Base-by-base conservation (phyloP, 2,329 filamentous ascomycete species). In the Lachnellula arida region DNA sequence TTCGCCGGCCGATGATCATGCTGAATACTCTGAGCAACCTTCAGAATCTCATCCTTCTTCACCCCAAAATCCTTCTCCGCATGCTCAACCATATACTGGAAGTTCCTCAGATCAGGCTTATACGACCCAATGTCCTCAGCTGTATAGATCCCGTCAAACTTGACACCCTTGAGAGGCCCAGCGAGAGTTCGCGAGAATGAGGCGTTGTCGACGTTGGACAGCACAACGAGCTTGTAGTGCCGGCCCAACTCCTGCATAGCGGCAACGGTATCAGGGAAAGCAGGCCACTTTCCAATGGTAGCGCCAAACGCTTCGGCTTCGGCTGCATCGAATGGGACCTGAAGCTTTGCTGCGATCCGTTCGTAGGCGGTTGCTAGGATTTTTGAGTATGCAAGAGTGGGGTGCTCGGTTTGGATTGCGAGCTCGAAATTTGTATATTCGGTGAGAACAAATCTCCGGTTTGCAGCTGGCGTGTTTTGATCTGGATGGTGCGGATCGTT, bases 101-200 rank as follows among this genome's bases (percentile, higher is more conserved):
- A 91, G 60, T 90, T 89, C 51, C 74, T 72, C 32, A 74, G 65
- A 61, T 84, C 77, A 0, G 88, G 88, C 72, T 91, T 91, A 67
- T 90, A 91, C 14, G 77, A 80, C 0, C 87, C 86, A 28, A 91
- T 80, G 42, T 89, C 84, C 67, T 90, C 76, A 0, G 87, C 88
- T 0, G 86, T 89, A 65, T 86, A 79, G 39, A 88, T 72, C 3
- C 79, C 75, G 63, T 87, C 84, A 64, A 89, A 78, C 1, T 74
- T 62, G 23, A 79, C 73, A 1, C 75, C 76, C 39, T 75, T 63
- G 1, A 86, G 68, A 0, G 79, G 76, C 0, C 78, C 75, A 1
- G 71, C 66, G 14, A 77, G 73, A 2, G 72, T 76, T 14, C 53
- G 51, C 0, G 70, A 63, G 62, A 86, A 85, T 0, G 78, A 81